A percentile compares a stretch with the other conserved stretches of the same genome.
These are phyloP conservation scores for Phylloporus arenicola DNA, from an alignment of 768 basidiomycete genomes.

Conservation along the genomic window DNA sequence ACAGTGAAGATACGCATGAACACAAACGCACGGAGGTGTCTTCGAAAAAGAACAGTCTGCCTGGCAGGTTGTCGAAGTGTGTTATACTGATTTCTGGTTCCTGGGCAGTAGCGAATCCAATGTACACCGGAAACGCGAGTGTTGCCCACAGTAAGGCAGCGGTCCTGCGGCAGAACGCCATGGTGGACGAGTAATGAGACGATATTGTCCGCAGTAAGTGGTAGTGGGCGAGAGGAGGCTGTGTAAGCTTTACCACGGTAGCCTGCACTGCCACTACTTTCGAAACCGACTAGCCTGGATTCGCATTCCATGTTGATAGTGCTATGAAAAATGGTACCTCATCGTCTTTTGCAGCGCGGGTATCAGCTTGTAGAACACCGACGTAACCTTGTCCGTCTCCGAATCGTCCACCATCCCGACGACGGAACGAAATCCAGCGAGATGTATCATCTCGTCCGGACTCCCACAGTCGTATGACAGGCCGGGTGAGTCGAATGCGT, in stretches of 20 bases:
- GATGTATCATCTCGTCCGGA: too few species aligned
- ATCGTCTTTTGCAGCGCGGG: too few species aligned
- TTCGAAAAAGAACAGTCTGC: constrained; percentile 85
- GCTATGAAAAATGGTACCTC: too few species aligned
- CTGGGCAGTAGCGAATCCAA: constrained; percentile 31
- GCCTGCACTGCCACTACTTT: background rate
- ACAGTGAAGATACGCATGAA: background rate
- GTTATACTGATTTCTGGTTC: constrained; percentile 45
- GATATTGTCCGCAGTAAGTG: constrained; percentile 10
- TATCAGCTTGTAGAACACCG: too few species aligned
- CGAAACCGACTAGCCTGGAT: too few species aligned
- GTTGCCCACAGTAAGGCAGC: constrained; percentile 24
- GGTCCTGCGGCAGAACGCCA: constrained; percentile 27
- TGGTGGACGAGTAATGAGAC: constrained; percentile 14
- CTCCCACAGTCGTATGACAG: too few species aligned
- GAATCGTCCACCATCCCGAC: too few species aligned
- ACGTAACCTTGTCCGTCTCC: too few species aligned
- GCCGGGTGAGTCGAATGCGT: too few species aligned
- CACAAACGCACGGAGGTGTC: constrained; percentile 72
- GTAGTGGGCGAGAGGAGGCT: constrained; percentile 2
- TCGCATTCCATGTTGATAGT: too few species aligned
- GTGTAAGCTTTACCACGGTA: constrained; percentile 14
- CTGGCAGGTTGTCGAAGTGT: constrained; percentile 68
- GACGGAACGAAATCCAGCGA: too few species aligned
- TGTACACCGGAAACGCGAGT: constrained; percentile 19